Conservation (phyloP, 345 rosid genomes). For the thale cress (Arabidopsis thaliana) region DNA sequence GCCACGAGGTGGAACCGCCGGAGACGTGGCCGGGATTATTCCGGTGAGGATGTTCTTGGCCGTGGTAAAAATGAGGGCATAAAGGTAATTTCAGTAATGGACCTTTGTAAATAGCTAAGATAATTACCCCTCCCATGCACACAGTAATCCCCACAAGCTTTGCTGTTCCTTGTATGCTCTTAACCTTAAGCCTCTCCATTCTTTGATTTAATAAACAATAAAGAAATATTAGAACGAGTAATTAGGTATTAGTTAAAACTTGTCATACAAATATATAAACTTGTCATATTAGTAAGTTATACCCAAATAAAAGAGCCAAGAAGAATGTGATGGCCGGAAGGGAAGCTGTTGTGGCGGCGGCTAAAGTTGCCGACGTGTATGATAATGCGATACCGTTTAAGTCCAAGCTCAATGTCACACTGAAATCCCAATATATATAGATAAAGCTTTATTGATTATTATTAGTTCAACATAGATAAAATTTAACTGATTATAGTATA, state of each 20-base stretch:
- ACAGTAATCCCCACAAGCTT: constrained; percentile 68
- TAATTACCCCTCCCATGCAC: constrained; percentile 70
- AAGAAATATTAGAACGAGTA: not conserved
- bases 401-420: constrained; percentile 70
- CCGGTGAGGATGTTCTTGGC: constrained; percentile 34
- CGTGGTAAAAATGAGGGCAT: constrained; percentile 47
- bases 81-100: constrained; percentile 60
- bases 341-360: constrained; percentile 79
- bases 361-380: constrained; percentile 82
- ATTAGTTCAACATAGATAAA: not conserved
- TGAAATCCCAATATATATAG: constrained; percentile 30
- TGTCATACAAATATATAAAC: no score
- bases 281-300: not conserved
- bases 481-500: no score
- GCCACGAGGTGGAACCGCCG: constrained; percentile 62
- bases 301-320: constrained; percentile 82
- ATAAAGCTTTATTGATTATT: constrained; percentile 8
- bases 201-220: constrained; percentile 43
- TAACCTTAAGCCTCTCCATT: constrained; percentile 67
- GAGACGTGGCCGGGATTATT: constrained; percentile 42
- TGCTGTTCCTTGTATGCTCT: constrained; percentile 62
- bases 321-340: constrained; percentile 94
- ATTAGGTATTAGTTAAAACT: not conserved
- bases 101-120: constrained; percentile 78
- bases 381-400: constrained; percentile 71